These are phyloP conservation scores for Euphrasia confusa DNA, from an alignment of 257 asterid species.

Conservation along the genomic window DNA sequence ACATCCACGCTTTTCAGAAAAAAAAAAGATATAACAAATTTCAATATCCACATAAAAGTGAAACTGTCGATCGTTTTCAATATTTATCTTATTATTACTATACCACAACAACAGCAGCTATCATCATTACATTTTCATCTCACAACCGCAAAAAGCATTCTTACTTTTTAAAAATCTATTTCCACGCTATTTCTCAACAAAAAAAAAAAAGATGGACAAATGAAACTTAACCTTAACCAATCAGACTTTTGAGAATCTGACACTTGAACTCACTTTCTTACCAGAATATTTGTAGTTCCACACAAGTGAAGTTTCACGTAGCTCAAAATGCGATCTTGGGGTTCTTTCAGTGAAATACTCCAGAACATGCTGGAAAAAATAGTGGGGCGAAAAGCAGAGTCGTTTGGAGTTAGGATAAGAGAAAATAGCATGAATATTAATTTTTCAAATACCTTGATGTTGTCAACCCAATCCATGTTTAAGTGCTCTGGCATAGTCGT, in stretches of 20 bases:
- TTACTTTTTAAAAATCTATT: not conserved
- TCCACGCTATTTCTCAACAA: not conserved
- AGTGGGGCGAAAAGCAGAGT: conserved; percentile 16
- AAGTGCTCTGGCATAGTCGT: conserved; percentile 81
- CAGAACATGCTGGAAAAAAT: conserved; percentile 53
- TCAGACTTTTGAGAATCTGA: too few relatives aligned
- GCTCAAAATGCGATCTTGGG: conserved; percentile 66
- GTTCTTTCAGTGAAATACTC: conserved; percentile 83
- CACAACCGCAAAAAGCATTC: not conserved
- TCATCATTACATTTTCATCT: not conserved
- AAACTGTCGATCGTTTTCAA: not conserved
- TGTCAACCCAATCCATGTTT: conserved; percentile 74
- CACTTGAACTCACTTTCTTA: conserved; percentile 19
- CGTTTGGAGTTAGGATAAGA: conserved; percentile 26
- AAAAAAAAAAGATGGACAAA: not conserved
- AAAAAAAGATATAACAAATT: too few relatives aligned
- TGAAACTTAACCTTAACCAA: not conserved
- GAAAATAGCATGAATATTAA: conserved; percentile 14
- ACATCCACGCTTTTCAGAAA: too few relatives aligned
- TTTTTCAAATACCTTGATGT: conserved; percentile 43
- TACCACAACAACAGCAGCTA: not conserved
- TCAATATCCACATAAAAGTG: not conserved
- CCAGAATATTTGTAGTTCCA: conserved; percentile 87
- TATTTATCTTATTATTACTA: not conserved
- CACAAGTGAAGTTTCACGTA: conserved; percentile 67